These are phyloP conservation scores for Incumbomyces delicatus DNA, from an alignment of 2,329 filamentous ascomycete species.

Conservation along the genomic window DNA sequence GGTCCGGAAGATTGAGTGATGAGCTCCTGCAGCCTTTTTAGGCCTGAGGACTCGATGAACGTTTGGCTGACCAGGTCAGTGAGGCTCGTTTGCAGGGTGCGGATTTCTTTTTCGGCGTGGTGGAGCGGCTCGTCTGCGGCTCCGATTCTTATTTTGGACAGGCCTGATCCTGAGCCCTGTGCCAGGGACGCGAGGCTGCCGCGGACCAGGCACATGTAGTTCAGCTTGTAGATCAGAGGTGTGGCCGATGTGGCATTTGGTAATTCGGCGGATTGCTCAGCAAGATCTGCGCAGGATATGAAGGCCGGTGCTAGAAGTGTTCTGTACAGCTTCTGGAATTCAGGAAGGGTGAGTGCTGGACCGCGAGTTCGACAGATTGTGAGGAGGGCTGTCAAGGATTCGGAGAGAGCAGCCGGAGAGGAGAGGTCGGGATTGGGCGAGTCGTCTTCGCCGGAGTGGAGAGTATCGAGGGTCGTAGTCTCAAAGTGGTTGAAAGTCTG, in stretches of 20 bases:
- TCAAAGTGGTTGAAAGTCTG: conserved; percentile 40
- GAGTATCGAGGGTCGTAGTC: conserved; percentile 12
- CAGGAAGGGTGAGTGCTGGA: conserved; percentile 39
- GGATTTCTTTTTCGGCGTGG: conserved; percentile 13
- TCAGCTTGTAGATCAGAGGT: conserved; percentile 42
- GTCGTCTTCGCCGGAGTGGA: conserved; percentile 5
- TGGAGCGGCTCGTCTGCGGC: conserved; percentile 14
- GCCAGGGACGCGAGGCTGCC: conserved; percentile 48
- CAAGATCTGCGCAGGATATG: conserved; percentile 60
- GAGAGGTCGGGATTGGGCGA: conserved; percentile 11
- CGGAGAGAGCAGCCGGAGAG: conserved; percentile 14
- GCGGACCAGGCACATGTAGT: conserved; percentile 43
- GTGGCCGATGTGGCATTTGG: conserved; percentile 24
- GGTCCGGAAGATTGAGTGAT: conserved; percentile 24
- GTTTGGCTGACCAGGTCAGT: conserved; percentile 10
- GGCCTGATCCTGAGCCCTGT: conserved; percentile 7
- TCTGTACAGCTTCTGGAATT: conserved; percentile 64
- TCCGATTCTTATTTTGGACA: conserved; percentile 25
- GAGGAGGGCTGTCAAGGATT: conserved; percentile 28
- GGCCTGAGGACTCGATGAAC: conserved; percentile 17
- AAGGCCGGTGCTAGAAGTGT: conserved; percentile 88
- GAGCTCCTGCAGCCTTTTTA: conserved; percentile 13
- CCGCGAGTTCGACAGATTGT: conserved; percentile 37
- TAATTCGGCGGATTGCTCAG: conserved; percentile 26
- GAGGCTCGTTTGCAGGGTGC: conserved; percentile 10